Evolutionary conservation across 2,329 filamentous ascomycete genomes (phyloP).

Genomic region (Leptographium lundbergii): DNA sequence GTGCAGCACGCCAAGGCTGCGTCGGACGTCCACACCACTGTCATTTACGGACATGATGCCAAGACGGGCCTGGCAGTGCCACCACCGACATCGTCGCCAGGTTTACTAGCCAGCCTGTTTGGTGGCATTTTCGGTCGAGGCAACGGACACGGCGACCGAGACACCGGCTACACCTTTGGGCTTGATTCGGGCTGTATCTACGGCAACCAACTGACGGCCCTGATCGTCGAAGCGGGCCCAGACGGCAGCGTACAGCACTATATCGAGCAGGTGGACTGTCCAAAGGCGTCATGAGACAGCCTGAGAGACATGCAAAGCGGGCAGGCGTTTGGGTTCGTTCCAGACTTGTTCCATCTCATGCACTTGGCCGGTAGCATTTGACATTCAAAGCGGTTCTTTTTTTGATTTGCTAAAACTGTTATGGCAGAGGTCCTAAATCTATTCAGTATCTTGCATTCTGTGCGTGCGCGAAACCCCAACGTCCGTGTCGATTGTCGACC

Average conservation of each 20-base stretch:
- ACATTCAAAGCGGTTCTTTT: too few relatives aligned
- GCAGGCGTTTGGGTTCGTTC: too few relatives aligned
- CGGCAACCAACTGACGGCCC: conserved; percentile 61
- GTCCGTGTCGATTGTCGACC: too few relatives aligned
- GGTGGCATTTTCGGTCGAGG: not conserved
- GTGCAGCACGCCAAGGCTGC: conserved; percentile 25
- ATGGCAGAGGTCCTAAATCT: not conserved
- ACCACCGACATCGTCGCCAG: not conserved
- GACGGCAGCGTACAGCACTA: conserved; percentile 21
- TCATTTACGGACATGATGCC: conserved; percentile 83
- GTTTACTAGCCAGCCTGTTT: not conserved
- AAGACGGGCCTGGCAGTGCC: conserved; percentile 48
- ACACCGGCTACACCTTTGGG: conserved; percentile 60
- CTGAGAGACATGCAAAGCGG: not conserved
- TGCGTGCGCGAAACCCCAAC: too few relatives aligned
- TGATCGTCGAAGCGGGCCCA: conserved; percentile 51
- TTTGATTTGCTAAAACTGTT: not conserved
- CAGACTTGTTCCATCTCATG: too few relatives aligned
- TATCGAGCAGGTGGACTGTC: conserved; percentile 29
- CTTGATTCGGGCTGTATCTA: conserved; percentile 74
- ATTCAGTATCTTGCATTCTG: not conserved
- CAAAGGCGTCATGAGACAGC: not conserved
- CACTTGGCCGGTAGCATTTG: too few relatives aligned
- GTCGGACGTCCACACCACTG: conserved; percentile 38
- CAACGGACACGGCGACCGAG: conserved; percentile 4